Percentiles rank a stretch among this genome's conserved stretches.
These are phyloP conservation scores for Globisporangium okanoganense DNA, from an alignment of 352 stramenopile species.

Conservation along the genomic window DNA sequence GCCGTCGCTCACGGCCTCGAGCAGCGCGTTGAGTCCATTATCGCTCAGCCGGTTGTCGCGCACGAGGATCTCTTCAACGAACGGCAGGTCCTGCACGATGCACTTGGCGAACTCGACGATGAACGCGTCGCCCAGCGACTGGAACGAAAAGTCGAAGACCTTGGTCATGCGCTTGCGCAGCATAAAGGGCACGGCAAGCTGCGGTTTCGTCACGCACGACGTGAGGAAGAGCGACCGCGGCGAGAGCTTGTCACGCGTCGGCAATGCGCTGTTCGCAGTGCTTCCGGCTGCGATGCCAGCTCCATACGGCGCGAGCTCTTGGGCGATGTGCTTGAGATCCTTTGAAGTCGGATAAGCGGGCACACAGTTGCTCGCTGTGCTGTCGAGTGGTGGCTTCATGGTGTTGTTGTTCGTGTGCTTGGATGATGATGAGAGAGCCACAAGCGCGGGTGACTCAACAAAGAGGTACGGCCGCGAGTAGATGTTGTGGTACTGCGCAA, in stretches of 20 bases:
- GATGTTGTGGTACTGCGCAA: slow-evolving; percentile 54
- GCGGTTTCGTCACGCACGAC: slow-evolving; percentile 36
- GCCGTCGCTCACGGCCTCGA: slow-evolving; percentile 50
- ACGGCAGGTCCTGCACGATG: slow-evolving; percentile 51
- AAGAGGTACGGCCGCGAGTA: slow-evolving; percentile 68
- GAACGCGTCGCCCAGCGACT: slow-evolving; percentile 69
- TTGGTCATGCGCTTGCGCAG: slow-evolving; percentile 58
- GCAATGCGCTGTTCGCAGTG: slow-evolving; percentile 19
- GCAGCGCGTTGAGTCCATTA: slow-evolving; percentile 50
- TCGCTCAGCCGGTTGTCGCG: slow-evolving; percentile 87
- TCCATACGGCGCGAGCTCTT: slow-evolving; percentile 20
- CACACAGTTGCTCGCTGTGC: slow-evolving; percentile 24
- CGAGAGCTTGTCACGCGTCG: slow-evolving; percentile 47
- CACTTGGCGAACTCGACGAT: slow-evolving; percentile 62
- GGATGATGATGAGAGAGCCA: not conserved
- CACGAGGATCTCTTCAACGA: slow-evolving; percentile 79
- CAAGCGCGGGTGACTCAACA: slow-evolving; percentile 21
- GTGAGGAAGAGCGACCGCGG: slow-evolving; percentile 64
- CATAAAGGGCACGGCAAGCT: slow-evolving; percentile 62
- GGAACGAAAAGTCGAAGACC: slow-evolving; percentile 80
- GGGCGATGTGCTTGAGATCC: slow-evolving; percentile 36
- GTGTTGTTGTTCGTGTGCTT: not conserved
- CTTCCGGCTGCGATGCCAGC: slow-evolving; percentile 3
- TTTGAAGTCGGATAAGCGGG: slow-evolving; percentile 39
- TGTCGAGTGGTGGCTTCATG: not conserved